Base-by-base conservation (phyloP, 192 early-diverging fungal species). In the Thamnidium elegans region DNA sequence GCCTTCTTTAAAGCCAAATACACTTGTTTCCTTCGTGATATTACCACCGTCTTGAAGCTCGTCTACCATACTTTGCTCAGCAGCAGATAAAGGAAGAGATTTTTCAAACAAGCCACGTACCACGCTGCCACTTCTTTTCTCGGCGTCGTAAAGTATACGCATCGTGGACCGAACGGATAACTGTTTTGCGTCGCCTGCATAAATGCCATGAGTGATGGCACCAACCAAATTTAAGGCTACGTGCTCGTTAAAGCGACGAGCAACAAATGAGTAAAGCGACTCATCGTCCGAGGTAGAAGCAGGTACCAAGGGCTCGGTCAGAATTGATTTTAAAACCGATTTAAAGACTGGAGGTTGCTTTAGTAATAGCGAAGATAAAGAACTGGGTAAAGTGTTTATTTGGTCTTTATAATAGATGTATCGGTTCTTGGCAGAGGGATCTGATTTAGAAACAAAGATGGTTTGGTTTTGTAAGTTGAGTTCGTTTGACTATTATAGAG, bases 181-280 rank as follows among this genome's bases (percentile, higher is more conserved):
- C 51, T 85, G 68, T 50, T 79, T 87, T 1, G 82, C 81, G 67
- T 98, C 91, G 0, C 94, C 94, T 0, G 93, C 93, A 76, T 95
- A 96, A 23, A 98, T 94, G 0, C 96, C 94, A 60, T 96, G 94
- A 47, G 93, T 83, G 26, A 93, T 77, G 1, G 96, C 93, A 42
- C 92, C 92, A 2, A 94, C 86, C 65, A 98, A 63, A 47, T 90
- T 90, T 58, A 92, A 80, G 44, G 93, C 90, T 1, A 95, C 75
- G 1, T 75, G 72, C 17, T 69, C 62, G 36, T 89, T 86, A 67
- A 98, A 93, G 23, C 94, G 82, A 52, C 94, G 79, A n/a, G 70
- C 69, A 5, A 93, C 75, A 84, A 98, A 96, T 44, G 70, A 67
- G 72, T 90, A 83, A 50, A 98, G 86, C 20, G 86, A 88, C 74